Evolutionary conservation across 352 stramenopile species (phyloP).

Genomic region (Pythium biforme): DNA sequence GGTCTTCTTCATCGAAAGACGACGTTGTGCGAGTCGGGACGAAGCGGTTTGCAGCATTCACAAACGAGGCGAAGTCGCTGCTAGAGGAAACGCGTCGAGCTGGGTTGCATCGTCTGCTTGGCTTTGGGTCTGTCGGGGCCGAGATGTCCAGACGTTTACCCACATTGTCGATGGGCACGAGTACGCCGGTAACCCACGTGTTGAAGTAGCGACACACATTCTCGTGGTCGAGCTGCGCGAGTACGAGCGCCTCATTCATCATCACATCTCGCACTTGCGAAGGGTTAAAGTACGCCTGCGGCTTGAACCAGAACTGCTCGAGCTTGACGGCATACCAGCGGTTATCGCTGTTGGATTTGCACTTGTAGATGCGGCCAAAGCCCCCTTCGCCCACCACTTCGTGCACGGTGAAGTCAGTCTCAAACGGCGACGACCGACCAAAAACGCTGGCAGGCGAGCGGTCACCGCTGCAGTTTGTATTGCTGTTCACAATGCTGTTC

Average conservation of each 20-base stretch:
- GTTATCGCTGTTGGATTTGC: conserved; percentile 63
- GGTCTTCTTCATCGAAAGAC: conserved; percentile 21
- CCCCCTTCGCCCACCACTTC: conserved; percentile 68
- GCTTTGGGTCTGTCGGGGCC: neutral
- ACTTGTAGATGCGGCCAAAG: conserved; percentile 81
- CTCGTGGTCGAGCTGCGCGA: conserved; percentile 91
- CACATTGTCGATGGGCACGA: conserved; percentile 58
- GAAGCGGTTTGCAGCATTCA: conserved; percentile 13
- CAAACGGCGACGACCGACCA: conserved; percentile 68
- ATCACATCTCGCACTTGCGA: conserved; percentile 88
- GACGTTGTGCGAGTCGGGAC: conserved; percentile 9
- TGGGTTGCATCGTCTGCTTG: neutral
- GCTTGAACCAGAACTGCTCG: conserved; percentile 84
- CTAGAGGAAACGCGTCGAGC: conserved; percentile 24
- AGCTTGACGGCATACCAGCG: conserved; percentile 81
- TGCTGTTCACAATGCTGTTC: neutral
- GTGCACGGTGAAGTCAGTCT: conserved; percentile 73
- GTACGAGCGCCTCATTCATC: conserved; percentile 90
- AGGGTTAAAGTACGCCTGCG: conserved; percentile 75
- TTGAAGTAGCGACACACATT: conserved; percentile 94
- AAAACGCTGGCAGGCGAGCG: conserved; percentile 41
- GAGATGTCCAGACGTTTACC: conserved; percentile 25
- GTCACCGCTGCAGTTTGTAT: neutral
- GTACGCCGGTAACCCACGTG: conserved; percentile 70
- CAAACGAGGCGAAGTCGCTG: conserved; percentile 24